Base-by-base conservation (phyloP, 2,329 filamentous ascomycete species). In the Botryosphaeria agaves region DNA sequence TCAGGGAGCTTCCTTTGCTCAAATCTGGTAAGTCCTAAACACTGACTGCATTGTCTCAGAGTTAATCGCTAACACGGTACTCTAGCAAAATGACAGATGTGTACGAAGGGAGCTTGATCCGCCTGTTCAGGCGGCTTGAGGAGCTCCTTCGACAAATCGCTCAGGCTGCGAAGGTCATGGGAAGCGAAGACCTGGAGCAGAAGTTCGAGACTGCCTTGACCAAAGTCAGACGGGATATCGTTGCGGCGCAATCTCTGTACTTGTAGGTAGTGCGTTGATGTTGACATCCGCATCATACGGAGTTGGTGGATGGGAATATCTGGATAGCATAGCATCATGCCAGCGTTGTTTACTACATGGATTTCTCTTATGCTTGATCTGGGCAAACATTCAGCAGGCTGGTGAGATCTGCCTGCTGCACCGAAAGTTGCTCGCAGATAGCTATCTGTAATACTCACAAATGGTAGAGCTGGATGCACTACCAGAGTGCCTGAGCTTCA, bases 1-100 rank as follows among this genome's bases (percentile, higher is more conserved):
- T 4, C 78, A 89, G 41, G 89, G 87, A 29, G 79, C 78, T 42
- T 74, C 80, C 0, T 98, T 98, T 60, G 73, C 80, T 1, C 76
- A 93, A 43, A 94, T 98, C 38, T 95, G 89, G 87, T 93, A 71
- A 48, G 82, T 70, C 28, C 31, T 15, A 19, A 17, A 15, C 24
- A 15, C 24, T 34, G 11, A 20, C 19, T 14, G 17, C 18, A 14
- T 28, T 28, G 23, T 21, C 17, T 19, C 18, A 20, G 21, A 30
- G 32, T 23, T 40, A 29, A 40, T 31, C 19, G 12, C 20, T 30
- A n/a, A n/a, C n/a, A n/a, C n/a, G n/a, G 29, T 25, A 28, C 16
- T 28, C 5, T 38, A 92, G 87, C 59, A 92, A 92, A 82, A 94
- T 98, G 85, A 95, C 89, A 17, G 87, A 94, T 45, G 82, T 87